phyloP scores from a whole-genome alignment of 2,329 filamentous ascomycete species.

The Corinectria fuckeliana region DNA sequence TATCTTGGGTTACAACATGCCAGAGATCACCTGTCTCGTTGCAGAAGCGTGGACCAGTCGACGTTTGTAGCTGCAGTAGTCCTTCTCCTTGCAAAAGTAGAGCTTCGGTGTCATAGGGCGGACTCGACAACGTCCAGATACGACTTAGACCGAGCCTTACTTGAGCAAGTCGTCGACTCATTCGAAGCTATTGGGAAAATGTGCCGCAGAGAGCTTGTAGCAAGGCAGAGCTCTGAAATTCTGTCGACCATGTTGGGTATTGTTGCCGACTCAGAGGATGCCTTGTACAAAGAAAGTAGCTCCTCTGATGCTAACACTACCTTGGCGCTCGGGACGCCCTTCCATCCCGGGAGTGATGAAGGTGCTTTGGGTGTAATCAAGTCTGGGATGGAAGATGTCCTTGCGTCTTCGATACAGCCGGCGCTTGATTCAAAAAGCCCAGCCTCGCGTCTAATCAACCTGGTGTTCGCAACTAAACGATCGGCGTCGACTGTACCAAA shows the following conservation, averaged over 20 bases:
- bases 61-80: constrained; percentile 8
- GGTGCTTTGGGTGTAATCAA: background rate
- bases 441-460: background rate
- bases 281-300: too few species aligned
- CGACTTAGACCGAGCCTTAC: constrained; percentile 15
- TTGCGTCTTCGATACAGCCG: constrained; percentile 14
- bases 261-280: background rate
- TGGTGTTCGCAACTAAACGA: background rate
- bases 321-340: background rate
- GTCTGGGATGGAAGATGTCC: constrained; percentile 14
- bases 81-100: constrained; percentile 16
- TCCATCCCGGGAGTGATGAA: background rate
- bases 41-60: constrained; percentile 18
- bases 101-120: background rate
- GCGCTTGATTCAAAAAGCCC: constrained; percentile 6
- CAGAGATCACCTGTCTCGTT: constrained; percentile 16
- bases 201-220: constrained; percentile 10
- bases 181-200: constrained; percentile 1
- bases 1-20: constrained; percentile 18
- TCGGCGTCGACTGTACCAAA: background rate
- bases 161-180: constrained; percentile 20
- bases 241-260: constrained; percentile 5
- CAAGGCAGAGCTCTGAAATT: constrained; percentile 13
- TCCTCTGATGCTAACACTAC: background rate
- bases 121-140: background rate